phyloP scores from a whole-genome alignment of 2,329 filamentous ascomycete genomes.

The Clonostachys rosea region DNA sequence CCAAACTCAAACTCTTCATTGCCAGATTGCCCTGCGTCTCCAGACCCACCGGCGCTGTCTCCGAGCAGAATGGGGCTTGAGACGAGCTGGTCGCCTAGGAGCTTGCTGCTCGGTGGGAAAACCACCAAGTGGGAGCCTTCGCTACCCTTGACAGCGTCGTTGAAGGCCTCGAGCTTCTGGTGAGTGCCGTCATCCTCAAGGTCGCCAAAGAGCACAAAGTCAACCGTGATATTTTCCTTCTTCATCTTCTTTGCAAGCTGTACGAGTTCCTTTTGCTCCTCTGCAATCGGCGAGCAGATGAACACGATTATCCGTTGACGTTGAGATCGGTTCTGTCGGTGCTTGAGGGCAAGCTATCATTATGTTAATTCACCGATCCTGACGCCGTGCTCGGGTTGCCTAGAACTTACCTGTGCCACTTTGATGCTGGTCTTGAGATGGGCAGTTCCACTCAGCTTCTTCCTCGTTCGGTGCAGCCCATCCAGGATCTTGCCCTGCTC shows the following conservation, averaged over 20 bases:
- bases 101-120: constrained; percentile 83
- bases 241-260: constrained; percentile 98
- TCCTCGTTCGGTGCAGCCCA: constrained; percentile 81
- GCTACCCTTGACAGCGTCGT: constrained; percentile 84
- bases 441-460: constrained; percentile 84
- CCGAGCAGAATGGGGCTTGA: constrained; percentile 86
- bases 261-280: constrained; percentile 83
- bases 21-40: constrained; percentile 48
- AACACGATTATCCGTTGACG: constrained; percentile 96
- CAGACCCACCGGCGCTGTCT: constrained; percentile 55
- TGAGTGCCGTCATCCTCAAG: constrained; percentile 82
- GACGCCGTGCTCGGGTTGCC: not conserved
- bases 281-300: constrained; percentile 85
- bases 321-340: constrained; percentile 96
- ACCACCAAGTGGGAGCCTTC: constrained; percentile 90
- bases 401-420: constrained; percentile 74
- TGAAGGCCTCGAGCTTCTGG: constrained; percentile 91
- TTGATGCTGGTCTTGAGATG: constrained; percentile 93
- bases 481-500: constrained; percentile 95
- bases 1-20: constrained; percentile 69
- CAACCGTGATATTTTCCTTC: constrained; percentile 91
- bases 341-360: constrained; percentile 83
- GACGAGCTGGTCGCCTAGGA: constrained; percentile 89
- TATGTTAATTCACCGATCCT: constrained; percentile 8
- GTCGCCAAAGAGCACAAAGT: constrained; percentile 94